phyloP scores from a whole-genome alignment of 768 basidiomycete species.

The Hericium rajendrae region DNA sequence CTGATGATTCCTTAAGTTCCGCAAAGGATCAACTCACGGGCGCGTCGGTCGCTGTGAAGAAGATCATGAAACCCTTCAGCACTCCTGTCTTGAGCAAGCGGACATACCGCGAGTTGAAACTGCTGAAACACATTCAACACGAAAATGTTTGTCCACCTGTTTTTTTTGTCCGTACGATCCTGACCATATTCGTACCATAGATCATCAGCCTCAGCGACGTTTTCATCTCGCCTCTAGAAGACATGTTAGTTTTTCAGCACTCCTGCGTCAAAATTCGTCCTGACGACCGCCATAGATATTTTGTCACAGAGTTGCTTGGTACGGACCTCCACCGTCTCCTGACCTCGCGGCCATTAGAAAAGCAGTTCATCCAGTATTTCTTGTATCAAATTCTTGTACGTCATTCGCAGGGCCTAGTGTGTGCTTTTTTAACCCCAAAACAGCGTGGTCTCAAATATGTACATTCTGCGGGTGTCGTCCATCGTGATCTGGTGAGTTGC shows the following conservation, averaged over 20 bases:
- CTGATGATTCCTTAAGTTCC: constrained; percentile 41
- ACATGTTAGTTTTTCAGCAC: constrained; percentile 53
- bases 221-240: constrained; percentile 99
- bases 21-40: constrained; percentile 93
- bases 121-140: constrained; percentile 97
- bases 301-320: constrained; percentile 96
- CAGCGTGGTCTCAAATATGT: constrained; percentile 98
- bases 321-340: constrained; percentile 96
- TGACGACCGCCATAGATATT: constrained; percentile 55
- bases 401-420: neutral
- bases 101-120: constrained; percentile 95
- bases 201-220: constrained; percentile 98
- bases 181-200: constrained; percentile 28
- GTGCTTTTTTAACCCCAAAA: neutral
- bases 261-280: neutral
- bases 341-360: constrained; percentile 93
- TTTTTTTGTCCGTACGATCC: neutral
- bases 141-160: constrained; percentile 59
- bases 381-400: constrained; percentile 91
- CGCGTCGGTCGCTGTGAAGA: constrained; percentile 96
- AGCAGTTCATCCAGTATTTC: constrained; percentile 99
- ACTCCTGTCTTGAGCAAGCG: constrained; percentile 97
- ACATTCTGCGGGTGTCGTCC: constrained; percentile 97
- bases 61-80: constrained; percentile 99
- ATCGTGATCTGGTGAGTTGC: constrained; percentile 80